A percentile compares a stretch with the other conserved stretches of the same genome.
phyloP scores from a whole-genome alignment of 1,139 yeast species.

The Debaryomyces robertsiae region DNA sequence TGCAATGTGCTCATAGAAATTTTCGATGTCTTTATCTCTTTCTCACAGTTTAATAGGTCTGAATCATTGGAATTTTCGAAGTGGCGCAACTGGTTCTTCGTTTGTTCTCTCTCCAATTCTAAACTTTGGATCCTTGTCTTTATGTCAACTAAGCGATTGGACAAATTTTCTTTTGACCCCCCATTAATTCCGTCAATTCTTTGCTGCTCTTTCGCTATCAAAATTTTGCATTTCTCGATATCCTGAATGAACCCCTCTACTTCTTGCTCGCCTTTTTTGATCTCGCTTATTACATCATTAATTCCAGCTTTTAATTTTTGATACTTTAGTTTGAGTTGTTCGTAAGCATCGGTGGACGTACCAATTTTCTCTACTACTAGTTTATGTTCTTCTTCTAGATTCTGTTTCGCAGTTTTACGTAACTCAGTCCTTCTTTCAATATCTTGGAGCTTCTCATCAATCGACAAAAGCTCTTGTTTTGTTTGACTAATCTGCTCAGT shows the following conservation, averaged over 20 bases:
- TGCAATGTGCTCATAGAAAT: slow-evolving; percentile 16
- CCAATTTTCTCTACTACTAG: slow-evolving; percentile 18
- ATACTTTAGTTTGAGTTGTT: slow-evolving; percentile 9
- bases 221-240: slow-evolving; percentile 23
- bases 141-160: slow-evolving; percentile 18
- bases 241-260: slow-evolving; percentile 23
- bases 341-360: slow-evolving; percentile 10
- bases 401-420: slow-evolving; percentile 22
- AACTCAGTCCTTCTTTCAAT: slow-evolving; percentile 13
- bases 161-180: slow-evolving; percentile 36
- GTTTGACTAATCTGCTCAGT: slow-evolving; percentile 20
- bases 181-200: slow-evolving; percentile 44
- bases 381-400: slow-evolving; percentile 22
- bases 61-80: slow-evolving; percentile 9
- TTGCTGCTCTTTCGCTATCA: slow-evolving; percentile 20
- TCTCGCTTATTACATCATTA: slow-evolving; percentile 13
- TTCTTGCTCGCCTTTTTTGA: slow-evolving; percentile 17
- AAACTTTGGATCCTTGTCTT: slow-evolving; percentile 17
- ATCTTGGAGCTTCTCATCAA: slow-evolving; percentile 14
- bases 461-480: slow-evolving; percentile 23
- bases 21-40: slow-evolving; percentile 10
- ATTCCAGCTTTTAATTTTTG: slow-evolving; percentile 13
- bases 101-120: slow-evolving; percentile 15
- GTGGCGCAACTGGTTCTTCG: slow-evolving; percentile 9
- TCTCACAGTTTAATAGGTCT: slow-evolving; percentile 14